Evolutionary conservation across 1,284 basidiomycete genomes (phyloP), one percentile per base, ranked within the genome.

Genomic region (Cyathus pygmaeus): DNA sequence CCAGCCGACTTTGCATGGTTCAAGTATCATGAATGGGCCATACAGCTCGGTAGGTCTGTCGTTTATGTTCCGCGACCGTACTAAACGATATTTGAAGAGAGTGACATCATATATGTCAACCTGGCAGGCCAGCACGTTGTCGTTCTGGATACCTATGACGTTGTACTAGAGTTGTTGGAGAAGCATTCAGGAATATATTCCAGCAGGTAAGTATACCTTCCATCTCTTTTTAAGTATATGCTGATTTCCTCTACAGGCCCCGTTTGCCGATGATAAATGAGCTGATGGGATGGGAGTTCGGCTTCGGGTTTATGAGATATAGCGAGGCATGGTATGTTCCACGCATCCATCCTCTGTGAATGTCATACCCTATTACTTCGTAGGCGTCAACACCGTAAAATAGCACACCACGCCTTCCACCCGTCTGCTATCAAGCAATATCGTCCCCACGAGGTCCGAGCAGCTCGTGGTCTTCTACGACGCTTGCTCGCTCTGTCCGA

Each of bases 111-210:
- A 23, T 72, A 76, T 54, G 49, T 79, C 30, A 60, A 71, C 31
- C 63, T 72, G 19, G 63, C 72, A 1, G 76, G 76, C 6, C 67
- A 59, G 13, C 66, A 67, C 7, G 63, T 79, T 27, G 56, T 80
- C 46, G 62, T 81, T 4, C 60, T 81, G 21, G 76, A 76, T 47
- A 72, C 78, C 7, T 50, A 64, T 13, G 61, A 73, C 36, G 65
- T 70, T 5, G 69, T 69, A 0, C 65, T 62, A 2, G 79, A 78
- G 19, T 62, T 81, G 11, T 63, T 81, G n/a, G 78, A 80, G 26
- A 77, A 73, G 53, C 69, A 75, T 1, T 73, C 75, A 0, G 59
- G 71, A 2, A 76, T 70, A 4, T 81, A 80, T 62, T 82, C 79
- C 19, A 51, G 52, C 31, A n/a, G 57, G 50, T 59, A 15, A 24